Evolutionary conservation across 1,284 basidiomycete species (phyloP).

Genomic region (Tylopilus orsonianus): DNA sequence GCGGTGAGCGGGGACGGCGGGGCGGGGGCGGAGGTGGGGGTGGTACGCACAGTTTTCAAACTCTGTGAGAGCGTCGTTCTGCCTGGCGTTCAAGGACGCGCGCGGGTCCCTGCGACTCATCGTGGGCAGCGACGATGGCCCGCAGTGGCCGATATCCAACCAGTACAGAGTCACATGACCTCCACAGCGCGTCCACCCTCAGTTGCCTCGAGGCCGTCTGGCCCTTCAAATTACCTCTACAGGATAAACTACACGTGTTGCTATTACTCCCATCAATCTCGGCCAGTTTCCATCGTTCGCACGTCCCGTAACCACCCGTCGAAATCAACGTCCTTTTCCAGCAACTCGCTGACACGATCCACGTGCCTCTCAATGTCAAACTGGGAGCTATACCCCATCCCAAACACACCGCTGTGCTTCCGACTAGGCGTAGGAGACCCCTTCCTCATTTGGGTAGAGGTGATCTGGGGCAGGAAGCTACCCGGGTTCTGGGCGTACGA

Average conservation of each 20-base stretch:
- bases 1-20: not conserved
- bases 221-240: conserved; percentile 29
- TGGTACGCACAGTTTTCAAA: conserved; percentile 74
- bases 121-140: conserved; percentile 44
- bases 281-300: conserved; percentile 17
- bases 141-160: conserved; percentile 39
- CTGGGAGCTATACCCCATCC: conserved; percentile 45
- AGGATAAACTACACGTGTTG: conserved; percentile 26
- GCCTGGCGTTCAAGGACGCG: conserved; percentile 60
- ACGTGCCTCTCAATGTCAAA: conserved; percentile 46
- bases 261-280: conserved; percentile 14
- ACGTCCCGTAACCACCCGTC: conserved; percentile 44
- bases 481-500: conserved; percentile 37
- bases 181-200: conserved; percentile 24
- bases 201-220: conserved; percentile 32
- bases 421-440: conserved; percentile 14
- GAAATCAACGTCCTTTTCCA: conserved; percentile 48
- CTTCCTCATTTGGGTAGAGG: conserved; percentile 39
- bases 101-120: conserved; percentile 83
- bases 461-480: conserved; percentile 40
- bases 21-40: conserved; percentile 15
- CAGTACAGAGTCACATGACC: conserved; percentile 30
- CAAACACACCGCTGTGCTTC: conserved; percentile 30
- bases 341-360: conserved; percentile 40
- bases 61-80: conserved; percentile 77